Evolutionary conservation across 129 eudicot species (phyloP).

Genomic region (Ambrosia trifida): DNA sequence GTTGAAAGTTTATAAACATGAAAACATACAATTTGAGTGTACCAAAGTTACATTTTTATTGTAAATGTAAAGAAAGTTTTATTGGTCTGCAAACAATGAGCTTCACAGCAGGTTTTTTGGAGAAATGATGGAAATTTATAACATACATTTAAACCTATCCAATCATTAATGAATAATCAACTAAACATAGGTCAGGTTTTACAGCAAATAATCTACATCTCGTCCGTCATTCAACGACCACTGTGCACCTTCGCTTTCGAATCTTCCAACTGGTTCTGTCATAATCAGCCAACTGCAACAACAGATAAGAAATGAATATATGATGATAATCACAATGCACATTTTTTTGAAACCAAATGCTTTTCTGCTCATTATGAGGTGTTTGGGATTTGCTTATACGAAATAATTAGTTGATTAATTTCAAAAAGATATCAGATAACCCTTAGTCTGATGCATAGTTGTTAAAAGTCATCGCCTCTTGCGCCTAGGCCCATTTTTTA

Average conservation of each 20-base stretch:
- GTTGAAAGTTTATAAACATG: no score
- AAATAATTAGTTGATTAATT: no score
- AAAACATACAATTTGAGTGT: background rate
- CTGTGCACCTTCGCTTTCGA: conserved; percentile 52
- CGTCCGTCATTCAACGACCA: conserved; percentile 34
- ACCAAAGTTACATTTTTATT: conserved; percentile 1
- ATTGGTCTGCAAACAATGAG: conserved; percentile 11
- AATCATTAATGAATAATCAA: conserved; percentile 25
- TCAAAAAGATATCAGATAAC: no score
- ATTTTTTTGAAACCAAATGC: background rate
- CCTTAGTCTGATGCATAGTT: no score
- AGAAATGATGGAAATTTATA: conserved; percentile 11
- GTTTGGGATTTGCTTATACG: background rate
- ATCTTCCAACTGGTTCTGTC: conserved; percentile 41
- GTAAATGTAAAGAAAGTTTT: background rate
- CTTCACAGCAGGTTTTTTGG: conserved; percentile 9
- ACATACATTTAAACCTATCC: conserved; percentile 15
- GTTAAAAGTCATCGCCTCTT: no score
- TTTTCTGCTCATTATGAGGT: background rate
- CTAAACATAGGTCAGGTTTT: conserved; percentile 23
- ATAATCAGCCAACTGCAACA: conserved; percentile 35
- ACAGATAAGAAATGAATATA: background rate
- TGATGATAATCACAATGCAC: background rate
- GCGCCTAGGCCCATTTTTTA: no score
- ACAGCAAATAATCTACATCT: conserved; percentile 22